Base-by-base conservation (phyloP, 1,284 basidiomycete species). In the Coriolopsis trogii region DNA sequence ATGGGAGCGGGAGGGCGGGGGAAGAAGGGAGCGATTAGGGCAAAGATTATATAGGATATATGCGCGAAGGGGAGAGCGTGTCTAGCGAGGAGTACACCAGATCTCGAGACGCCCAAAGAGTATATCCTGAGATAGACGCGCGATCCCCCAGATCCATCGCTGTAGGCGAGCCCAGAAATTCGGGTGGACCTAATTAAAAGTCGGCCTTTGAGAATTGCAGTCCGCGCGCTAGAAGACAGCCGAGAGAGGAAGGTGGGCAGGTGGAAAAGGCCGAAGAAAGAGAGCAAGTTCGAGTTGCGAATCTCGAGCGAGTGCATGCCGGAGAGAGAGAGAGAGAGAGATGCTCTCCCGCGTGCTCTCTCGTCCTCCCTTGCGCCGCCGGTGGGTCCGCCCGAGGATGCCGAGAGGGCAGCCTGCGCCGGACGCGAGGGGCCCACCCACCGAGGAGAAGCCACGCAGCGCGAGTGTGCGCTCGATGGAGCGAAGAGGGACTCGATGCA, bases 131-230 rank as follows among this genome's bases (percentile, higher is more conserved):
- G 21, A 33, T 43, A 33, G 41, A 34, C 41, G 41, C 41, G 15
- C 13, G 39, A 3, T 13, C 33, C 34, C 41, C 41, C 1, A 43
- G 41, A 43, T 43, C 41, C 16, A 29, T 31, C 28, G 30, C 15
- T 12, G 21, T 20, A 16, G 13, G 10, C 23, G 12, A 13, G 30
- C 41, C 41, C 41, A 43, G 30, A 7, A 13, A 13, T 23, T 33
- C 41, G 41, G 41, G 34, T 43, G 16, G 41, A 23, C n/a, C 41
- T 43, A 43, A 43, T 43, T 43, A 43, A 43, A 43, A 31, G 41
- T 29, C 30, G 30, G 20, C 5, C 3, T 31, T 21, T 23, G 23
- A 42, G 28, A 42, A 42, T 31, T 20, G 16, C 15, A 42, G 20
- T 3, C 8, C n/a, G n/a, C 13, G n/a, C 29, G 41, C 41, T 13